Conservation (phyloP, 1,139 yeast genomes). For the Sugiyamaella xylanicola region DNA sequence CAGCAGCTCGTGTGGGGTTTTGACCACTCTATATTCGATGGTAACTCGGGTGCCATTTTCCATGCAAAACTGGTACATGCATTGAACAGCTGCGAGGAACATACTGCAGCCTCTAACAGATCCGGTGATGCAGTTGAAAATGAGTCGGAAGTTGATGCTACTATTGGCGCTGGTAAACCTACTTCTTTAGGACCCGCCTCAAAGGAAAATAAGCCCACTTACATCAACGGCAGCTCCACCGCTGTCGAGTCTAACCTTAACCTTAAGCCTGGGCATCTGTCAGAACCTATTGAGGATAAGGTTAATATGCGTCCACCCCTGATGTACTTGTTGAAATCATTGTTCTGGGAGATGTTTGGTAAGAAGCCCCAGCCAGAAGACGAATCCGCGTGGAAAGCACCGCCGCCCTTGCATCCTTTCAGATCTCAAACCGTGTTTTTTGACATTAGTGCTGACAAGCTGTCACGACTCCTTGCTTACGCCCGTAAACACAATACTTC, state of each 20-base stretch:
- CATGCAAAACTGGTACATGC: conserved; percentile 26
- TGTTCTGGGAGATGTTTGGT: conserved; percentile 8
- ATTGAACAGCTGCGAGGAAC: conserved; percentile 13
- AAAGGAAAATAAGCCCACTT: neutral
- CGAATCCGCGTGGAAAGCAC: conserved; percentile 18
- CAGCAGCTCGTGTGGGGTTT: conserved; percentile 28
- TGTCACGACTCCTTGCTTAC: conserved; percentile 17
- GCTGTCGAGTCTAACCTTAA: neutral
- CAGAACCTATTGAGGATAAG: conserved; percentile 23
- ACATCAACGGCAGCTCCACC: neutral
- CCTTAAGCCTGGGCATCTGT: conserved; percentile 7
- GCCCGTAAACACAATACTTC: conserved; percentile 20
- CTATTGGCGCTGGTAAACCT: conserved; percentile 1
- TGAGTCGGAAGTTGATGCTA: neutral
- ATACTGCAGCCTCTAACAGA: neutral
- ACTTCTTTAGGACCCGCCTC: neutral
- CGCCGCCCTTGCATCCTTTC: conserved; percentile 20
- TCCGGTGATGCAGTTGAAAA: neutral
- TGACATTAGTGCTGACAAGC: conserved; percentile 18
- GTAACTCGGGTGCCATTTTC: conserved; percentile 31
- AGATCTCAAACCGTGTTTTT: conserved; percentile 23
- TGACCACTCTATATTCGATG: conserved; percentile 33
- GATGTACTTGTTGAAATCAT: neutral
- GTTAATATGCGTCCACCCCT: conserved; percentile 27
- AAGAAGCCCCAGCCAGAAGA: neutral